Evolutionary conservation across 768 basidiomycete species (phyloP).

Genomic region (Pisolithus marmoratus): DNA sequence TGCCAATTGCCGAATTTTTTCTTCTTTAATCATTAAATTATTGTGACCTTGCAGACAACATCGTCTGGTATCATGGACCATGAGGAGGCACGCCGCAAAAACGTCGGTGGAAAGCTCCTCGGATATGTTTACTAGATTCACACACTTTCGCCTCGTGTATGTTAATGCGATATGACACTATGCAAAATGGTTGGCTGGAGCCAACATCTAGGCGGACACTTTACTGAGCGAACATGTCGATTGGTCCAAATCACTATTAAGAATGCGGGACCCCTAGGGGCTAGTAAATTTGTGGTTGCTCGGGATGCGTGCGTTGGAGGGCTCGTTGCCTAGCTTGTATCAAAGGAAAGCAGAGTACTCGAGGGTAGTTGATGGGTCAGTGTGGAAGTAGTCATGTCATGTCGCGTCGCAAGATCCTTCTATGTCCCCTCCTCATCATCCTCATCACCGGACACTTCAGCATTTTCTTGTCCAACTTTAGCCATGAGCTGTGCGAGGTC

Average conservation of each 20-base stretch:
- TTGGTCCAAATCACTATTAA: too few species aligned
- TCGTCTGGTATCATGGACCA: constrained; percentile 98
- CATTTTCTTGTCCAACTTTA: constrained; percentile 89
- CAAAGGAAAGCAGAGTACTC: too few species aligned
- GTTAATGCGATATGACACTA: neutral
- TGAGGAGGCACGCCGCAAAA: constrained; percentile 97
- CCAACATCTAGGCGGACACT: neutral
- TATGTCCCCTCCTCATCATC: constrained; percentile 59
- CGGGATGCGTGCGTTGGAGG: too few species aligned
- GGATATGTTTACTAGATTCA: constrained; percentile 80
- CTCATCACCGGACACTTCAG: constrained; percentile 93
- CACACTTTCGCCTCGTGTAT: neutral
- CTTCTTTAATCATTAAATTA: neutral
- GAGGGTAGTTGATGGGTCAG: too few species aligned
- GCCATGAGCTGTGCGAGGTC: constrained; percentile 97
- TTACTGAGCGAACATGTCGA: too few species aligned
- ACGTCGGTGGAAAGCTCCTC: constrained; percentile 92
- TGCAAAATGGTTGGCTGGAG: neutral
- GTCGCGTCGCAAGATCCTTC: neutral
- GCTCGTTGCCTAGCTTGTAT: too few species aligned
- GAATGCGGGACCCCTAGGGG: too few species aligned
- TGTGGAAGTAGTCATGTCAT: too few species aligned
- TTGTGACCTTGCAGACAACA: constrained; percentile 59
- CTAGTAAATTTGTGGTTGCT: too few species aligned
- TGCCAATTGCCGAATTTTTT: neutral